Conservation (phyloP, 2,329 filamentous ascomycete species). For the Neoascochyta sp. region DNA sequence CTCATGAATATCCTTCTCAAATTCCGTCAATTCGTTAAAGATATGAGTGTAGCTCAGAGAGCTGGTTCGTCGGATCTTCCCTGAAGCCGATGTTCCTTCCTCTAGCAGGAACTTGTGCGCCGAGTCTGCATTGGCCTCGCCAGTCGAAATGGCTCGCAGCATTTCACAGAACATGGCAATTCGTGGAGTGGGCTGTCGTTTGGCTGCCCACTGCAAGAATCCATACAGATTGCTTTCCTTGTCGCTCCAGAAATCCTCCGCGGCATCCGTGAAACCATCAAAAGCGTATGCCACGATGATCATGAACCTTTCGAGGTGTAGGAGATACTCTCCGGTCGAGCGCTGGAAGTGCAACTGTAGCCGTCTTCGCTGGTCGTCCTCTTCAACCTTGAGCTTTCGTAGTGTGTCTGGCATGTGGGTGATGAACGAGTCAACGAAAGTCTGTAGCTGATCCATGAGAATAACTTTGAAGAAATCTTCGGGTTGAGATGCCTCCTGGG, state of each 20-base stretch:
- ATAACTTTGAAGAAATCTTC: constrained; percentile 67
- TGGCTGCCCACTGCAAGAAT: constrained; percentile 96
- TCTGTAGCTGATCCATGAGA: constrained; percentile 77
- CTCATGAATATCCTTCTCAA: constrained; percentile 74
- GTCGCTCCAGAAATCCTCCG: constrained; percentile 86
- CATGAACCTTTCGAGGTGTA: constrained; percentile 80
- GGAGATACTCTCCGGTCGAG: constrained; percentile 51
- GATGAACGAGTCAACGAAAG: constrained; percentile 87
- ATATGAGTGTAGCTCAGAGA: constrained; percentile 93
- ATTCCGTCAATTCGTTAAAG: constrained; percentile 82
- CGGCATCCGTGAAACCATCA: constrained; percentile 77
- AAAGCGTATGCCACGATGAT: constrained; percentile 90
- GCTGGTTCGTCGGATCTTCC: constrained; percentile 75
- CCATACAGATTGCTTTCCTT: constrained; percentile 89
- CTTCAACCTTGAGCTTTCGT: constrained; percentile 77
- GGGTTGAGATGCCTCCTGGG: constrained; percentile 65
- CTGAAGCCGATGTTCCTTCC: constrained; percentile 65
- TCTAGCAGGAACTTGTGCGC: constrained; percentile 89
- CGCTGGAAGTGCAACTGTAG: constrained; percentile 44
- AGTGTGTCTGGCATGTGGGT: constrained; percentile 92
- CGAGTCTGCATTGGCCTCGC: constrained; percentile 74
- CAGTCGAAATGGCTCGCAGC: constrained; percentile 81
- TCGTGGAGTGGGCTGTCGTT: constrained; percentile 89
- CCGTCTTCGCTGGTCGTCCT: constrained; percentile 73
- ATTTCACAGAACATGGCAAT: constrained; percentile 97